Evolutionary conservation across 306 rosid species (phyloP).

Genomic region (Cicer bijugum): DNA sequence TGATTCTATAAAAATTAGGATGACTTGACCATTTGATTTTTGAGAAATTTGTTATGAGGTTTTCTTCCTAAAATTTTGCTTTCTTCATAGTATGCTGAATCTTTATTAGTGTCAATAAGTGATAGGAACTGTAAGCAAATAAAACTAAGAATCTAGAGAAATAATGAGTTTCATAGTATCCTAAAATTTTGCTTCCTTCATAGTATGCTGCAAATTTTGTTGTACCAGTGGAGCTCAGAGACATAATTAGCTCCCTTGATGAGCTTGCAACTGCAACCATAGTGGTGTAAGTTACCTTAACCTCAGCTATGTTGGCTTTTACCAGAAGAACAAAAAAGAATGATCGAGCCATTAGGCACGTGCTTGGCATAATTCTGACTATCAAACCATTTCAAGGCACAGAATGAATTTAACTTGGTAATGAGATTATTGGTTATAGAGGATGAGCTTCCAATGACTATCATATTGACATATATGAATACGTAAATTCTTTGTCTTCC

Average conservation of each 20-base stretch:
- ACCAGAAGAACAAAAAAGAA: background rate
- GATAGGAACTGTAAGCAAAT: background rate
- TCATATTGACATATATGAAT: background rate
- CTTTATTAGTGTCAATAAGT: background rate
- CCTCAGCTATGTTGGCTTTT: background rate
- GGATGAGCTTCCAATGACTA: background rate
- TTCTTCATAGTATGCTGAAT: conserved; percentile 3
- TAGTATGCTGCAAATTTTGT: background rate
- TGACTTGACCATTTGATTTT: background rate
- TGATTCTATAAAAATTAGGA: background rate
- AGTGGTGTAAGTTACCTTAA: background rate
- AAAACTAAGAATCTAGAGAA: conserved; percentile 11
- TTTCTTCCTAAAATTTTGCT: background rate
- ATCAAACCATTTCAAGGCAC: background rate
- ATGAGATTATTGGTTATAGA: background rate
- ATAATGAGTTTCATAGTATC: too few species aligned
- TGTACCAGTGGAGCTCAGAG: background rate
- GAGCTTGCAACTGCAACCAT: background rate
- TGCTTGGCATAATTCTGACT: background rate
- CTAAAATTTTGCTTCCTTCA: too few species aligned
- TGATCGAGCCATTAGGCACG: background rate
- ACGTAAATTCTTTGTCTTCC: background rate
- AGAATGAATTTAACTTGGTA: background rate
- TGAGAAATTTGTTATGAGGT: background rate
- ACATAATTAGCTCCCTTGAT: conserved; percentile 16